These are phyloP conservation scores for Daedaleopsis nitida DNA, from an alignment of 768 basidiomycete species.

Conservation along the genomic window DNA sequence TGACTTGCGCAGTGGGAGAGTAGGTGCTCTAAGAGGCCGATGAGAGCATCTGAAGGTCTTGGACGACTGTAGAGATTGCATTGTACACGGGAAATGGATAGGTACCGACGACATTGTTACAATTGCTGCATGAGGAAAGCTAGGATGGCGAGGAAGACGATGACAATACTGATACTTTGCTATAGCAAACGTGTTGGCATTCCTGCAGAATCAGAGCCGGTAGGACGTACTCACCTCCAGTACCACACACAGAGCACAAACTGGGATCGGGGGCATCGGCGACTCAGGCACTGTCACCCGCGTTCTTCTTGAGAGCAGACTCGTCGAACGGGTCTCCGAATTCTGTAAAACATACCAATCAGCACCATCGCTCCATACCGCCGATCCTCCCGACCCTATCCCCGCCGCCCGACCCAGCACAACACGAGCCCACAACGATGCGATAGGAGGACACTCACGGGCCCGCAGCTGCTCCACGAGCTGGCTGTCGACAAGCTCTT, in stretches of 20 bases:
- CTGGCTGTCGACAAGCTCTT: conserved; percentile 27
- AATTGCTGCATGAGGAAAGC: not conserved
- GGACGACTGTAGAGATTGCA: not conserved
- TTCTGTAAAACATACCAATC: conserved; percentile 15
- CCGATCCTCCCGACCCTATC: not conserved
- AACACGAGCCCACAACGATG: not conserved
- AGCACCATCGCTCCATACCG: not conserved
- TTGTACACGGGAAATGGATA: conserved; percentile 7
- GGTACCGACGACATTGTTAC: not conserved
- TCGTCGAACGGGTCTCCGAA: conserved; percentile 36
- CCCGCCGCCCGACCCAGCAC: not conserved
- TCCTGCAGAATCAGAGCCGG: not conserved
- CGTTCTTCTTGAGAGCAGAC: conserved; percentile 24
- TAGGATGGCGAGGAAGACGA: not conserved
- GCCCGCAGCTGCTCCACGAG: conserved; percentile 23
- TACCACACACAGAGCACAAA: not conserved
- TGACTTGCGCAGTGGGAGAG: not conserved
- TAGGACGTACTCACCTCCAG: not conserved
- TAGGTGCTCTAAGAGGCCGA: not conserved
- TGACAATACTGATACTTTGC: not conserved
- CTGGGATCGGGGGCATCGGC: not conserved
- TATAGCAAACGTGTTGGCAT: not conserved
- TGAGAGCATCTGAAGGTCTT: not conserved
- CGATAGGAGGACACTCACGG: conserved; percentile 15
- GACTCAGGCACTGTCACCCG: conserved; percentile 1